Percentiles rank a stretch among this genome's conserved stretches.
These are phyloP conservation scores for Daldinia eschscholtzii DNA, from an alignment of 2,329 filamentous ascomycete species.

Conservation along the genomic window DNA sequence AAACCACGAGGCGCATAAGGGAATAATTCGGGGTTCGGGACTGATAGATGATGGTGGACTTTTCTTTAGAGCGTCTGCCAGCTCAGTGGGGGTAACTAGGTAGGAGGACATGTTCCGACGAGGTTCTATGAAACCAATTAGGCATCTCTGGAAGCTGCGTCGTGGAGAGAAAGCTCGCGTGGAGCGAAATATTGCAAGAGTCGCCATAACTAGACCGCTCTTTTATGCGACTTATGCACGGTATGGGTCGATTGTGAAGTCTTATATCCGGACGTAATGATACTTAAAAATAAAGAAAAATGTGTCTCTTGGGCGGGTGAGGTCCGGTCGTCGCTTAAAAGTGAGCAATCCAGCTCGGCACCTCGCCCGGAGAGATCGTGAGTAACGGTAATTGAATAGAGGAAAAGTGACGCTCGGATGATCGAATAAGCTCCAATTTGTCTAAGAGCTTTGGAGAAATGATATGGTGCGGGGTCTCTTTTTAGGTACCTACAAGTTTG, in stretches of 20 bases:
- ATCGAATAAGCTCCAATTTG: conserved; percentile 32
- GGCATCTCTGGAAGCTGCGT: conserved; percentile 53
- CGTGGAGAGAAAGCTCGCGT: conserved; percentile 57
- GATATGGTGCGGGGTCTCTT: conserved; percentile 36
- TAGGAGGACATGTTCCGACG: conserved; percentile 79
- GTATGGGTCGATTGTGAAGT: conserved; percentile 35
- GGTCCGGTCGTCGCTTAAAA: conserved; percentile 26
- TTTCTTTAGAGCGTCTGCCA: conserved; percentile 83
- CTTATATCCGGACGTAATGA: conserved; percentile 38
- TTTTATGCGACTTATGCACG: conserved; percentile 35
- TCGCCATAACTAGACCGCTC: conserved; percentile 56
- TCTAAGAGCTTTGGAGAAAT: conserved; percentile 23
- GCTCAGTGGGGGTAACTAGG: conserved; percentile 85
- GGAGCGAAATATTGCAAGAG: conserved; percentile 59
- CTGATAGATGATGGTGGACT: conserved; percentile 84
- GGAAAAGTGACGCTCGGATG: conserved; percentile 37
- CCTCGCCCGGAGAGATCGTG: conserved; percentile 34
- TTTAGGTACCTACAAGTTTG: conserved; percentile 30
- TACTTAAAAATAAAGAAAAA: conserved; percentile 12
- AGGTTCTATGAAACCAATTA: conserved; percentile 55
- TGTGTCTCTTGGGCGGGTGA: conserved; percentile 33
- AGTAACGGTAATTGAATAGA: conserved; percentile 27
- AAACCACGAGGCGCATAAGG: conserved; percentile 95
- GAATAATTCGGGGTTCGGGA: conserved; percentile 84
- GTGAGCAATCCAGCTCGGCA: conserved; percentile 35